phyloP scores from a whole-genome alignment of 495 filamentous ascomycete genomes.

The Talaromyces stipitatus region DNA sequence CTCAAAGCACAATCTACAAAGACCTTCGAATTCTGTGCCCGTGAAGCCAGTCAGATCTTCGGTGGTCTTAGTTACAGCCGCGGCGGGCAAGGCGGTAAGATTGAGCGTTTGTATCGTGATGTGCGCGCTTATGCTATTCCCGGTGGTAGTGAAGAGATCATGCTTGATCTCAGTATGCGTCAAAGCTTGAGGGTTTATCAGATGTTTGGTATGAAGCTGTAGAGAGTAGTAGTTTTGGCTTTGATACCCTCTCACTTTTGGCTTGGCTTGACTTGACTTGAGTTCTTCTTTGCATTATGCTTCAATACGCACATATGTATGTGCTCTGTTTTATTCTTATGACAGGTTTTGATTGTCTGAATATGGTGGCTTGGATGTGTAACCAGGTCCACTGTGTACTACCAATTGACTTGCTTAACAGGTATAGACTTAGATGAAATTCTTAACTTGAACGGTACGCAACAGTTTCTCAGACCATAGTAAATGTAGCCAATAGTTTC shows the following conservation, averaged over 20 bases:
- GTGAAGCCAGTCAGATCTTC: constrained; percentile 96
- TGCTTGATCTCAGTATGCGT: constrained; percentile 93
- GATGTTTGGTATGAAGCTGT: constrained; percentile 94
- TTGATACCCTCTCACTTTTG: constrained; percentile 6
- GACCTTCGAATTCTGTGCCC: constrained; percentile 95
- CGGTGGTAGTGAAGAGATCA: constrained; percentile 95
- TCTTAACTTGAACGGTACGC: too few relatives aligned
- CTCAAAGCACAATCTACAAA: constrained; percentile 89
- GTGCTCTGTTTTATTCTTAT: not conserved
- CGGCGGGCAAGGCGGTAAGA: constrained; percentile 92
- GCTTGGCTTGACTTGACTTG: not conserved
- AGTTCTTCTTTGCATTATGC: constrained; percentile 5
- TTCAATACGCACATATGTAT: constrained; percentile 9
- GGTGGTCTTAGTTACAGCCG: constrained; percentile 89
- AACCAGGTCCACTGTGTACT: too few relatives aligned
- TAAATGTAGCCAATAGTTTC: too few relatives aligned
- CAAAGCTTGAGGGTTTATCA: constrained; percentile 86
- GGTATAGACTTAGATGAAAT: constrained; percentile 32
- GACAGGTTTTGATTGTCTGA: not conserved
- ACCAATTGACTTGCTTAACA: too few relatives aligned
- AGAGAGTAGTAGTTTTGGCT: constrained; percentile 52
- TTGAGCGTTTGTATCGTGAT: constrained; percentile 91
- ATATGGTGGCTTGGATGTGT: not conserved
- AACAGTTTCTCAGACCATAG: too few relatives aligned
- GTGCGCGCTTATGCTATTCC: constrained; percentile 98